Conservation (phyloP, 768 basidiomycete genomes). For the Fistulinella prunicolor region DNA sequence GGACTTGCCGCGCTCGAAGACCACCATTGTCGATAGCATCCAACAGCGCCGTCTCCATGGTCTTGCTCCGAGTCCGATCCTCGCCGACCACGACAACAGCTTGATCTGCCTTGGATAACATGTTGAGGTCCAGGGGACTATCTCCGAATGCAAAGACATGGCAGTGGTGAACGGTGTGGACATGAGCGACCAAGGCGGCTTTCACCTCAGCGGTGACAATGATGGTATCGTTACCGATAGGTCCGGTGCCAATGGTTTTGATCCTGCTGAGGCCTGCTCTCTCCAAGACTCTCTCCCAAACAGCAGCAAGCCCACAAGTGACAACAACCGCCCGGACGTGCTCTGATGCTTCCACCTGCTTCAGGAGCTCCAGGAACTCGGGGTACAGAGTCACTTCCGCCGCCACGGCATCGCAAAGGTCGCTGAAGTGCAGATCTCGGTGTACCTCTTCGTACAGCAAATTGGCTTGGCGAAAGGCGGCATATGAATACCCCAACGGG, state of each 20-base stretch:
- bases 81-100: conserved; percentile 13
- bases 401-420: conserved; percentile 15
- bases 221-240: conserved; percentile 8
- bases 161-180: conserved; percentile 11
- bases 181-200: conserved; percentile 14
- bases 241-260: conserved; percentile 9
- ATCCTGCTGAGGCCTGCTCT: conserved; percentile 16
- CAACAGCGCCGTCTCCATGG: conserved; percentile 11
- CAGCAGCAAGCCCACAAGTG: conserved; percentile 8
- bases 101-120: conserved; percentile 16
- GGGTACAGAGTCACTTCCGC: conserved; percentile 13
- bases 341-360: conserved; percentile 18
- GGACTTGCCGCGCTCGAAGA: conserved; percentile 13
- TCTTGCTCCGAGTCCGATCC: conserved; percentile 12
- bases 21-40: conserved; percentile 11
- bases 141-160: conserved; percentile 12
- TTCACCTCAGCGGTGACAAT: conserved; percentile 13
- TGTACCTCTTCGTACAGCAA: conserved; percentile 13
- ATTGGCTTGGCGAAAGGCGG: conserved; percentile 11
- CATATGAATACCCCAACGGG: conserved; percentile 13
- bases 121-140: conserved; percentile 12
- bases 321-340: conserved; percentile 13
- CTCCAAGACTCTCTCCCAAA: conserved; percentile 14
- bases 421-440: conserved; percentile 6
- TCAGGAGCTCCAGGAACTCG: conserved; percentile 16